Evolutionary conservation across 1,139 yeast genomes (phyloP), one percentile per base, ranked within the genome.

Genomic region (Nematodospora anomalae): DNA sequence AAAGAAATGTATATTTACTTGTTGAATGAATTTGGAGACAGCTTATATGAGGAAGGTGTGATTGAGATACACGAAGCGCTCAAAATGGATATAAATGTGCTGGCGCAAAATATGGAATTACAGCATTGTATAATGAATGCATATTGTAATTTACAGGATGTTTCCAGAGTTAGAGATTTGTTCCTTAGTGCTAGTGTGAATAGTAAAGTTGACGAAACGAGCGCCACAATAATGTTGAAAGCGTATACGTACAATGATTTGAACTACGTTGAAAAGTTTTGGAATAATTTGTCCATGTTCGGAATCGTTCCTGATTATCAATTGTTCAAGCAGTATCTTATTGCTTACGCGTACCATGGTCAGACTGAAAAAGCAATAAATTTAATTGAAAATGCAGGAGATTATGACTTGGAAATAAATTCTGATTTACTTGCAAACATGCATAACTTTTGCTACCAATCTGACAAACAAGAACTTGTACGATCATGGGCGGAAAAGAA

Each of bases 341-440:
- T 84, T 42, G 88, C 92, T 2, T 81, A 84, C 53, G 84, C 87
- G 43, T 83, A 83, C 49, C 80, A 80, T 52, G 90, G 85, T 2
- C 63, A 72, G 34, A 74, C 71, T 26, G 72, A 74, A 20, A 74
- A 76, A 4, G 94, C 94, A 0, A 60, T 82, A 12, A 67, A 64
- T 13, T 58, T 80, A 16, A 68, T 78, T 1, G 66, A 67, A 25
- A 69, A 65, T 30, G 74, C 81, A 62, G 67, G 66, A 21, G 74
- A 76, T 35, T 71, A 71, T 44, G 83, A 79, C 49, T 53, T 81
- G 7, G 62, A 62, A 10, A 62, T 83, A 2, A 62, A 71, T 11
- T 56, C 62, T 4, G 79, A 76, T n/a, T 68, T 80, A 4, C 55
- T 85, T 27, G 67, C 74, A 32, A 62, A 79, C 1, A 53, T 83